phyloP scores from a whole-genome alignment of 2,329 filamentous ascomycete genomes.

The Diaporthe sp. region DNA sequence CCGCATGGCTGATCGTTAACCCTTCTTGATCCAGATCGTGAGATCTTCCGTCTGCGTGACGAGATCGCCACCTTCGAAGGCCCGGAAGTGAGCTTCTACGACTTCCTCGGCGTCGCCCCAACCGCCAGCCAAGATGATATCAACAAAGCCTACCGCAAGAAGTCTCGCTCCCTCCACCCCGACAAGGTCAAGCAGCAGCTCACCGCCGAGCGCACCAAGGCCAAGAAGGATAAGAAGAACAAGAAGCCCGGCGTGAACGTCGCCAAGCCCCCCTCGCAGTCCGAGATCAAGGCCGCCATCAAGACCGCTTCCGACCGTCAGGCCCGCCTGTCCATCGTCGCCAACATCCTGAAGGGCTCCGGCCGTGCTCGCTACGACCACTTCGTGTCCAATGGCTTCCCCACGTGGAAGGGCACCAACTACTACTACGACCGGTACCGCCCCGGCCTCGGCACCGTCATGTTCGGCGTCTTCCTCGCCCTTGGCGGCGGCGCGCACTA shows the following conservation, averaged over 20 bases:
- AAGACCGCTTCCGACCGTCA: constrained; percentile 88
- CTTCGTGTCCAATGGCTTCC: constrained; percentile 94
- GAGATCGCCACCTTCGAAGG: constrained; percentile 85
- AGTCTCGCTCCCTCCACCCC: constrained; percentile 85
- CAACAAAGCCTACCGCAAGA: constrained; percentile 94
- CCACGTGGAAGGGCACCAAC: constrained; percentile 94
- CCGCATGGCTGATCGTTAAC: constrained; percentile 26
- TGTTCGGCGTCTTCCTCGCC: constrained; percentile 84
- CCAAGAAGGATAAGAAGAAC: constrained; percentile 64
- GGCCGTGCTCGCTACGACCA: constrained; percentile 92
- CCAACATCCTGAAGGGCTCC: constrained; percentile 86
- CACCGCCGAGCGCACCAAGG: constrained; percentile 75
- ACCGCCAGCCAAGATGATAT: constrained; percentile 88
- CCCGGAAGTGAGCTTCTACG: constrained; percentile 88
- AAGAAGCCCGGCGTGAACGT: constrained; percentile 75
- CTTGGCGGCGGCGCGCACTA: constrained; percentile 92
- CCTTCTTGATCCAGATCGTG: constrained; percentile 76
- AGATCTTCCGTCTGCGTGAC: constrained; percentile 96
- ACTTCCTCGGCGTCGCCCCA: constrained; percentile 84
- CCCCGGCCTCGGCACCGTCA: constrained; percentile 87
- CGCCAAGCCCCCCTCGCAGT: constrained; percentile 78
- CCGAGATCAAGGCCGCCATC: constrained; percentile 82
- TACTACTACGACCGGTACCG: constrained; percentile 98
- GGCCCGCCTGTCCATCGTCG: constrained; percentile 85
- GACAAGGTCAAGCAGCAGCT: constrained; percentile 95